Base-by-base conservation (phyloP, 129 eudicot species). In the Flaveria robusta region DNA sequence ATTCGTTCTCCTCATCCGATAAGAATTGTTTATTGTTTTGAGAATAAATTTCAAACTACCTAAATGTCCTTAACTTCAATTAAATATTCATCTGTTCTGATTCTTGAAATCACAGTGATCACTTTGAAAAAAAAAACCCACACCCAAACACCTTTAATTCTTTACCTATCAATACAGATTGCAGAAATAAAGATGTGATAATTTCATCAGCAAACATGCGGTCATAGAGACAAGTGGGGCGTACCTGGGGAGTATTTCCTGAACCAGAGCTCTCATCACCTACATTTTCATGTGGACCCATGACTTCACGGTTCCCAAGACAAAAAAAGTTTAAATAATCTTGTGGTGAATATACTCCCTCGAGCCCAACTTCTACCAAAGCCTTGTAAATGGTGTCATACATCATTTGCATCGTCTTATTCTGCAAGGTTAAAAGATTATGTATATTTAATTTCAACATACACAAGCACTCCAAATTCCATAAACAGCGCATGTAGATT, bases 361-460 rank as follows among this genome's bases (percentile, higher is more conserved):
- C 96, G 41, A 91, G 98, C 72, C 97, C 97, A 23, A 88, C 98
- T 81, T 93, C 98, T 50, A 84, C 90, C 56, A 93, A 74, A 64
- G 98, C 96, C 90, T 88, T 88, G 81, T 87, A 59, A 9, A 93
- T 93, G 4, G 96, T 93, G 84, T 93, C 98, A 42, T 93, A 93
- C 98, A 93, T 93, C 98, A 93, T 93, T 93, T 90, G 97, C 97
- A 93, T 93, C 23, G 98, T 93, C 82, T 91, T 93, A 49, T 93
- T 83, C 97, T 93, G 90, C 46, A 68, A 75, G 43, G 29, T 73
- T 9, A 66, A 9, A 72, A 74, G 39, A 20, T 68, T 41, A 23
- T 55, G 67, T 2, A 37, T 18, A 24, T 41, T 45, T 46, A 14
- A 56, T 56, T 65, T n/a, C 23, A 16, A 23, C n/a, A 65, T 10